These are phyloP conservation scores for Penicillium subrubescens DNA, from an alignment of 495 filamentous ascomycete species.

Conservation along the genomic window DNA sequence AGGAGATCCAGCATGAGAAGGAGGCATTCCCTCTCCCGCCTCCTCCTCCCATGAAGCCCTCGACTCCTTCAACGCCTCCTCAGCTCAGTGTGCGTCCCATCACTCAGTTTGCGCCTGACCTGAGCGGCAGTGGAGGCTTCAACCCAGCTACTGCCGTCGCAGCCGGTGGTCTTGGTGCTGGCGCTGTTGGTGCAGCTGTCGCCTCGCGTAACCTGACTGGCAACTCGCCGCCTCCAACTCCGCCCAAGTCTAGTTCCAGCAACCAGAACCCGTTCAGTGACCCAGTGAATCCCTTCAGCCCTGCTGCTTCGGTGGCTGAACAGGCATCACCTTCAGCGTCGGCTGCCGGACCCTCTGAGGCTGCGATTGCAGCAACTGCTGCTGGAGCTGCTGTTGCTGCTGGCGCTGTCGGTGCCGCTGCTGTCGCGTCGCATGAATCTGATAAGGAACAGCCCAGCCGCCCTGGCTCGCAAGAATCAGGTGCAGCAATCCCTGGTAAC, in stretches of 20 bases:
- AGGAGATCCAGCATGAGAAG: conserved; percentile 53
- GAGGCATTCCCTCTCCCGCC: conserved; percentile 35
- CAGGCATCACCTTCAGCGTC: conserved; percentile 26
- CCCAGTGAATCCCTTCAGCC: conserved; percentile 56
- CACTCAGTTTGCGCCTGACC: conserved; percentile 80
- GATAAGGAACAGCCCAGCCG: conserved; percentile 36
- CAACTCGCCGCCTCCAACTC: conserved; percentile 37
- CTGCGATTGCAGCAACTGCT: conserved; percentile 34
- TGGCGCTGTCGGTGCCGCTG: conserved; percentile 36
- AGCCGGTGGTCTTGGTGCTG: conserved; percentile 25
- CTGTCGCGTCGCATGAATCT: conserved; percentile 34
- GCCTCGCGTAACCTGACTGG: conserved; percentile 43
- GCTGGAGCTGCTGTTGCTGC: conserved; percentile 40
- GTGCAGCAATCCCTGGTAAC: conserved; percentile 14
- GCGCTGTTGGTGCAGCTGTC: conserved; percentile 29
- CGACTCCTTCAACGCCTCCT: conserved; percentile 64
- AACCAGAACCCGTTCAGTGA: conserved; percentile 48
- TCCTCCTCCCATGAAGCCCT: conserved; percentile 31
- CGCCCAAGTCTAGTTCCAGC: conserved; percentile 46
- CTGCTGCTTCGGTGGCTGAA: conserved; percentile 12
- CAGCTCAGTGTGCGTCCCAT: conserved; percentile 84
- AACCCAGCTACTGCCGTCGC: conserved; percentile 37
- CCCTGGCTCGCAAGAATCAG: conserved; percentile 29
- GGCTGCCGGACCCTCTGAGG: conserved; percentile 27
- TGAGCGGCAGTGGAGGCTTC: conserved; percentile 44